phyloP scores from a whole-genome alignment of 441 rosid genomes.

The Breynia disticha region DNA sequence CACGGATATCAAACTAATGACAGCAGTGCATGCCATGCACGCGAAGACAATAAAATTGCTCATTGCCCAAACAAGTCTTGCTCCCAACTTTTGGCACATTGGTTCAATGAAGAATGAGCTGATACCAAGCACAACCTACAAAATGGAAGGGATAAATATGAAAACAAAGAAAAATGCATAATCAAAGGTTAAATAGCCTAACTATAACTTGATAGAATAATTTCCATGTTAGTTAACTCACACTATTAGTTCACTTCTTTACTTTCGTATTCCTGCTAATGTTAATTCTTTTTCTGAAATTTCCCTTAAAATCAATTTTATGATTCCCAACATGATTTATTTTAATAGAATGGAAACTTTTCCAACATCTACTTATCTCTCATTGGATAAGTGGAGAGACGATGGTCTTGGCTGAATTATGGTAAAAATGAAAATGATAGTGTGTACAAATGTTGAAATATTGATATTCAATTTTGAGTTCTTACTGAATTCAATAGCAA shows the following conservation, averaged over 20 bases:
- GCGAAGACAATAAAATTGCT: constrained; percentile 75
- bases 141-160: constrained; percentile 10
- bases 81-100: constrained; percentile 73
- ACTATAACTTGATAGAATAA: constrained; percentile 1
- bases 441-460: constrained; percentile 8
- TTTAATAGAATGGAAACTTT: too few species aligned
- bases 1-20: constrained; percentile 62
- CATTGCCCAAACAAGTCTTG: constrained; percentile 80
- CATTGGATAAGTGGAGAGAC: background rate
- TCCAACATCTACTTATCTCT: background rate
- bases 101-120: constrained; percentile 84
- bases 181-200: background rate
- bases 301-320: too few species aligned
- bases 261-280: too few species aligned
- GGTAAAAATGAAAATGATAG: background rate
- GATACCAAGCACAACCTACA: constrained; percentile 86
- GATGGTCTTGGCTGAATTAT: background rate
- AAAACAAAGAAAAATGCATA: constrained; percentile 5
- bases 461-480: constrained; percentile 34
- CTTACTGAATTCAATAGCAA: constrained; percentile 99
- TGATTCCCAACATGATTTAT: too few species aligned
- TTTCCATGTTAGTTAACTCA: too few species aligned
- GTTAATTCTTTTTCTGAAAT: too few species aligned
- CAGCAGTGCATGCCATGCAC: constrained; percentile 75
- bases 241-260: too few species aligned